These are phyloP conservation scores for Emergomyces pasteurianus DNA, from an alignment of 2,329 filamentous ascomycete genomes.

Conservation along the genomic window DNA sequence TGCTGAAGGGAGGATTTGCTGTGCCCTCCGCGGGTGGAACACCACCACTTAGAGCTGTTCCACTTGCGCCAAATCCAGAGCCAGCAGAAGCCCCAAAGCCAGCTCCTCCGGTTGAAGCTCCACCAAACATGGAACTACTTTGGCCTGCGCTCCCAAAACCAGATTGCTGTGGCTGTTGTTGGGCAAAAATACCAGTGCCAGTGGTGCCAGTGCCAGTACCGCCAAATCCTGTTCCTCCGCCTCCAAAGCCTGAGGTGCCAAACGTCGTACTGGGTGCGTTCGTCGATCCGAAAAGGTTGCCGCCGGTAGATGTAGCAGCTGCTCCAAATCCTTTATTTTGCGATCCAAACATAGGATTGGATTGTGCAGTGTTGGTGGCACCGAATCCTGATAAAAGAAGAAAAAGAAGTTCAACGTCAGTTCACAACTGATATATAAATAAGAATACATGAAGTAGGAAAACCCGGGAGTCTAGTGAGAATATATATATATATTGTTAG, in stretches of 20 bases:
- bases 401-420: not conserved
- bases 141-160: conserved; percentile 8
- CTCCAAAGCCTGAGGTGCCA: conserved; percentile 6
- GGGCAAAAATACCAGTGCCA: conserved; percentile 11
- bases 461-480: not conserved
- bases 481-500: not conserved
- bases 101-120: conserved; percentile 9
- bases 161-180: conserved; percentile 5
- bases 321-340: conserved; percentile 15
- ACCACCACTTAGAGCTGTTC: conserved; percentile 31
- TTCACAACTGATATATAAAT: not conserved
- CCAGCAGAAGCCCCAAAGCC: conserved; percentile 18
- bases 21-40: conserved; percentile 35
- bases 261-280: conserved; percentile 6
- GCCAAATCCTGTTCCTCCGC: conserved; percentile 7
- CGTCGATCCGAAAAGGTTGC: conserved; percentile 9
- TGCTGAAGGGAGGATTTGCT: conserved; percentile 33
- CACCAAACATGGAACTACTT: conserved; percentile 10
- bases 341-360: conserved; percentile 13
- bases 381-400: conserved; percentile 14
- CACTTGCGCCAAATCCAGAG: conserved; percentile 26
- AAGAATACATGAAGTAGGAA: not conserved
- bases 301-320: conserved; percentile 9
- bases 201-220: conserved; percentile 13
- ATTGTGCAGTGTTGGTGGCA: conserved; percentile 7